Evolutionary conservation across 2,329 filamentous ascomycete species (phyloP), one percentile per base, ranked within the genome.

Genomic region (Cladosporium phlei): DNA sequence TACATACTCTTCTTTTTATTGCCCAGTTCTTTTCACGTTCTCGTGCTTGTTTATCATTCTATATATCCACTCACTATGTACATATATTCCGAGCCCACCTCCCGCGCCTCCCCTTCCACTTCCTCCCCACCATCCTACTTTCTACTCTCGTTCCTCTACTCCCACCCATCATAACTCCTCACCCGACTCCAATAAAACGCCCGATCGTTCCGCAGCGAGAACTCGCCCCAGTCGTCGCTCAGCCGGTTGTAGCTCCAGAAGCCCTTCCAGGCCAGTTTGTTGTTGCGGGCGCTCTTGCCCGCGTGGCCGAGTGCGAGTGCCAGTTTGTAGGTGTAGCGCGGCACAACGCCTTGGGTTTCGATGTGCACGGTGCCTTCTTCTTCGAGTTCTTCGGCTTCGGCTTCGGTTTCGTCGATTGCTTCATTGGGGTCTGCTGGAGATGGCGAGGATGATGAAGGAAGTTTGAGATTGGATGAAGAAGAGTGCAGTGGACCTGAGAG

Each of bases 181-280:
- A 84, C 80, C 30, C 80, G 63, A 55, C 75, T 76, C 69, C 79
- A 84, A 50, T 79, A 79, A 59, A 76, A 83, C 2, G 77, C 67
- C 51, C 73, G 68, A 63, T 83, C 78, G 58, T 84, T 80, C 60
- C 76, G 77, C 56, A 83, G 59, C 2, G 71, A 72, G 66, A 97
- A 97, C 68, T 87, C 85, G 3, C 76, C 87, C 86, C 87, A 93
- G 66, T 96, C 90, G 63, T 95, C 89, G 6, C 88, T 95, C 59
- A 95, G 66, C 56, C 79, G 78, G 63, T 97, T 95, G 63, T 94
- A 91, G 69, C 84, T 91, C 80, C 88, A 95, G 63, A 90, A 96
- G 1, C 86, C 85, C 58, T 85, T 85, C 91, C 93, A 98, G 0
- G 74, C 70, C 40, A 98, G 69, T 68, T 94, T 95, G 52, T 91